Percentiles rank a stretch among this genome's conserved stretches.
phyloP scores from a whole-genome alignment of 1,284 basidiomycete genomes.

The Takashimella tepidaria region DNA sequence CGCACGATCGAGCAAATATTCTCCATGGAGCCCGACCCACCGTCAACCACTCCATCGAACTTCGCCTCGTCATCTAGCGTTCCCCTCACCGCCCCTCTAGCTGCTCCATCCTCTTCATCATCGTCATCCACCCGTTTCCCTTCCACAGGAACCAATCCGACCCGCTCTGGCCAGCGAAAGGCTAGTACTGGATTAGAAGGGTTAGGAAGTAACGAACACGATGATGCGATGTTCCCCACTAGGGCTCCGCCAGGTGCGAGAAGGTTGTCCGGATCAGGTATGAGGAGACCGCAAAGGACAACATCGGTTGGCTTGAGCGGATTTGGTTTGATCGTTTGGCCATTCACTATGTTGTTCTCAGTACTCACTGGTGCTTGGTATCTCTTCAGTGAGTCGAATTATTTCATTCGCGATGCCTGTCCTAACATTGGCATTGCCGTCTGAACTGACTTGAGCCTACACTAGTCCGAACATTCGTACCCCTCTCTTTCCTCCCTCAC shows the following conservation, averaged over 20 bases:
- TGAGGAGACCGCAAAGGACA: slow-evolving; percentile 6
- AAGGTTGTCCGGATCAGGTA: slow-evolving; percentile 15
- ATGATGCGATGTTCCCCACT: slow-evolving; percentile 8
- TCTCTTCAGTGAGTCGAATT: slow-evolving; percentile 39
- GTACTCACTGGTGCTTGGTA: slow-evolving; percentile 44
- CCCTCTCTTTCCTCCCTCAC: slow-evolving; percentile 39
- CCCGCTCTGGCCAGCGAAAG: too few species aligned
- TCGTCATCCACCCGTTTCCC: slow-evolving; percentile 2
- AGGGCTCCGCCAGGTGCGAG: slow-evolving; percentile 9
- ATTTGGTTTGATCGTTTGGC: slow-evolving; percentile 31
- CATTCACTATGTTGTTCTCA: slow-evolving; percentile 31
- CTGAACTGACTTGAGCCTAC: not conserved
- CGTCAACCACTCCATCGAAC: too few species aligned
- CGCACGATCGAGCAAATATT: slow-evolving; percentile 38
- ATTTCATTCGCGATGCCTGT: not conserved
- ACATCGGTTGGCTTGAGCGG: slow-evolving; percentile 15
- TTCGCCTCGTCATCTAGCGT: too few species aligned
- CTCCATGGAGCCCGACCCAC: too few species aligned
- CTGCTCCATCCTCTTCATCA: slow-evolving; percentile 3
- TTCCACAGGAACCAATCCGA: too few species aligned
- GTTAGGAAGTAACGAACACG: slow-evolving; percentile 15
- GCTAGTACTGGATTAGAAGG: too few species aligned
- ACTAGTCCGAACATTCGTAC: slow-evolving; percentile 43
- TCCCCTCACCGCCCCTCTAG: not conserved
- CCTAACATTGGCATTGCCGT: not conserved